Conservation (phyloP, 75 land plant genomes). For the Selaginella tamariscina region DNA sequence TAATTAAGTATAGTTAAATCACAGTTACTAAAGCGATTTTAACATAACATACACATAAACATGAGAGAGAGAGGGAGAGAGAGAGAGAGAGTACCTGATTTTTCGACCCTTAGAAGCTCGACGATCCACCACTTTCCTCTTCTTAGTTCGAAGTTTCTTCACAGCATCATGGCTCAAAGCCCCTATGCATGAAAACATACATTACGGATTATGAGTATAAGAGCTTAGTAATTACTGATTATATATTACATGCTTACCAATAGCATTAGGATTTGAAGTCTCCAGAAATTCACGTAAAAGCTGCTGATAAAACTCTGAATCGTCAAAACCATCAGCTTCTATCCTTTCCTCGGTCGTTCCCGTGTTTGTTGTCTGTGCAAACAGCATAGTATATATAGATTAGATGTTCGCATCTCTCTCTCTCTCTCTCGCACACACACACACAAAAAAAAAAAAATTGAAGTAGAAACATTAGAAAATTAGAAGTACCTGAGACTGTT, state of each 20-base stretch:
- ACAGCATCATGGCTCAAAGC: slow-evolving; percentile 11
- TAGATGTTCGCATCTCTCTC: neutral
- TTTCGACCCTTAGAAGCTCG: slow-evolving; percentile 96
- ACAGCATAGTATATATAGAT: neutral
- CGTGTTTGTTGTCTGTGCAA: neutral
- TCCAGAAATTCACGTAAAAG: slow-evolving; percentile 86
- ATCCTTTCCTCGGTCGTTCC: slow-evolving; percentile 25
- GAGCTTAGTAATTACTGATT: neutral
- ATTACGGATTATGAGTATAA: neutral
- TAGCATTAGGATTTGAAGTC: slow-evolving; percentile 48
- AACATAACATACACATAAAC: too few species aligned
- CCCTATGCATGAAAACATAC: slow-evolving; percentile 8
- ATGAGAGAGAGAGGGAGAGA: too few species aligned
- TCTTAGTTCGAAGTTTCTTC: slow-evolving; percentile 47
- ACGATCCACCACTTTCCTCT: slow-evolving; percentile 77
- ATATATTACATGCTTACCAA: slow-evolving; percentile 34
- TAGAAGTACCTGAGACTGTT: slow-evolving; percentile 28
- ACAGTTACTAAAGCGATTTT: neutral
- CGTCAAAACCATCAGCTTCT: slow-evolving; percentile 57
- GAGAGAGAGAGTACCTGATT: slow-evolving; percentile 46
- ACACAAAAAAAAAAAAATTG: too few species aligned
- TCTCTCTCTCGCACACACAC: too few species aligned
- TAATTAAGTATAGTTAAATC: neutral
- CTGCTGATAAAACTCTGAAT: slow-evolving; percentile 90
- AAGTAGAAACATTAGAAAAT: slow-evolving; percentile 22